phyloP scores from a whole-genome alignment of 2,329 filamentous ascomycete species.

The Fusarium pseudonygamai region DNA sequence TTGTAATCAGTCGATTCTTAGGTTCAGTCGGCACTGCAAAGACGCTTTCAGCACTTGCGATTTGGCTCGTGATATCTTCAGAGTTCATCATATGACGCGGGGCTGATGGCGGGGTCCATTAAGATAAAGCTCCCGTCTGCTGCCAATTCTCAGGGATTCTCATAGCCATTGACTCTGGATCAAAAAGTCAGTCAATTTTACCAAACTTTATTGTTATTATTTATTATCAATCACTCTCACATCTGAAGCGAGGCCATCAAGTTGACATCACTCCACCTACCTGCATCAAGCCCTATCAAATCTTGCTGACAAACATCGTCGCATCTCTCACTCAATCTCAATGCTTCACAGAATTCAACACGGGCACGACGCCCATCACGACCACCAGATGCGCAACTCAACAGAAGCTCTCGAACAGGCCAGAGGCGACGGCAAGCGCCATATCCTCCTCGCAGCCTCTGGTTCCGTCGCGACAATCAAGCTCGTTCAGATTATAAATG shows the following conservation, averaged over 20 bases:
- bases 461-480: slow-evolving; percentile 89
- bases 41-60: background rate
- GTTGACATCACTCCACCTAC: no score
- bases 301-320: no score
- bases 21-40: background rate
- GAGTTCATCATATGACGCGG: slow-evolving; percentile 38
- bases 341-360: slow-evolving; percentile 32
- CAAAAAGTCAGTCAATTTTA: no score
- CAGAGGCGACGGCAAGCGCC: slow-evolving; percentile 52
- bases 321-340: no score
- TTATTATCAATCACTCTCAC: no score
- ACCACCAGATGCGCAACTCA: slow-evolving; percentile 37
- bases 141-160: background rate
- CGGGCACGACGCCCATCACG: slow-evolving; percentile 39
- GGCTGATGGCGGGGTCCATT: slow-evolving; percentile 37
- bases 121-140: background rate
- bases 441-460: slow-evolving; percentile 54
- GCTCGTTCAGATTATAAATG: slow-evolving; percentile 70
- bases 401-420: slow-evolving; percentile 48
- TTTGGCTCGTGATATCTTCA: slow-evolving; percentile 17
- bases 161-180: background rate
- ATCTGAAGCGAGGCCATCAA: no score
- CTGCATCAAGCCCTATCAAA: no score
- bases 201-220: no score
- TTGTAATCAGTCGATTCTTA: background rate